Conservation (phyloP, 2,329 filamentous ascomycete genomes). For the Tympanopsis confertula region DNA sequence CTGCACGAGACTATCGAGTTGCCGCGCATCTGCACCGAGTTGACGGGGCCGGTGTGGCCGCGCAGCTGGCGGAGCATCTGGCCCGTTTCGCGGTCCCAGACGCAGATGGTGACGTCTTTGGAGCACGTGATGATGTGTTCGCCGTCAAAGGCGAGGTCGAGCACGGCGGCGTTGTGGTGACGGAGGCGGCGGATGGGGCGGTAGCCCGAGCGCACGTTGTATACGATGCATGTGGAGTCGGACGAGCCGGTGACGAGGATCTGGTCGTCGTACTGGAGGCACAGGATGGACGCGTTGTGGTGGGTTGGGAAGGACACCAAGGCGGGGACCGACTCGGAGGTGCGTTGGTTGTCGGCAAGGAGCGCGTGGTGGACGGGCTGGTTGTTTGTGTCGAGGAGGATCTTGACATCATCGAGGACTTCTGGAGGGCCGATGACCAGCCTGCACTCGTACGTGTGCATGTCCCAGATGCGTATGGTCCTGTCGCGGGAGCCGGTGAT, state of each 20-base stretch:
- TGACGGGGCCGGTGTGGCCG: slow-evolving; percentile 85
- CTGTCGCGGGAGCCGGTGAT: slow-evolving; percentile 92
- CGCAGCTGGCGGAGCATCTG: slow-evolving; percentile 64
- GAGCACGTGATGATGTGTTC: slow-evolving; percentile 92
- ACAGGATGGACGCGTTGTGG: slow-evolving; percentile 87
- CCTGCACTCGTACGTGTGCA: slow-evolving; percentile 74
- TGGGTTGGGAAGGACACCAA: slow-evolving; percentile 50
- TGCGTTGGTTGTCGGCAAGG: slow-evolving; percentile 32
- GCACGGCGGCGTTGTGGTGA: slow-evolving; percentile 74
- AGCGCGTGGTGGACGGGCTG: slow-evolving; percentile 42
- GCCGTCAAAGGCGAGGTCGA: slow-evolving; percentile 87
- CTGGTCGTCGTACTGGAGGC: slow-evolving; percentile 83
- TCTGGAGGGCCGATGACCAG: slow-evolving; percentile 75
- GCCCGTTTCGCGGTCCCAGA: slow-evolving; percentile 81
- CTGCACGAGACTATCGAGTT: slow-evolving; percentile 88
- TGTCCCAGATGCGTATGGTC: slow-evolving; percentile 92
- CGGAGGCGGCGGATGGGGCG: slow-evolving; percentile 66
- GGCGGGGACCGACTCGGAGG: slow-evolving; percentile 35
- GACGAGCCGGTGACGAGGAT: slow-evolving; percentile 94
- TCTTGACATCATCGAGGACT: slow-evolving; percentile 38
- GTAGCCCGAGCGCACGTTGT: slow-evolving; percentile 71
- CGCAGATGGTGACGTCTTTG: slow-evolving; percentile 86
- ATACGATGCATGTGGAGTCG: slow-evolving; percentile 82
- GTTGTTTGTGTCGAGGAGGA: slow-evolving; percentile 39
- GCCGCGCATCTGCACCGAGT: slow-evolving; percentile 87